These are phyloP conservation scores for Aegilops bicornis DNA, from an alignment of 176 grass and related monocot species.

Conservation along the genomic window DNA sequence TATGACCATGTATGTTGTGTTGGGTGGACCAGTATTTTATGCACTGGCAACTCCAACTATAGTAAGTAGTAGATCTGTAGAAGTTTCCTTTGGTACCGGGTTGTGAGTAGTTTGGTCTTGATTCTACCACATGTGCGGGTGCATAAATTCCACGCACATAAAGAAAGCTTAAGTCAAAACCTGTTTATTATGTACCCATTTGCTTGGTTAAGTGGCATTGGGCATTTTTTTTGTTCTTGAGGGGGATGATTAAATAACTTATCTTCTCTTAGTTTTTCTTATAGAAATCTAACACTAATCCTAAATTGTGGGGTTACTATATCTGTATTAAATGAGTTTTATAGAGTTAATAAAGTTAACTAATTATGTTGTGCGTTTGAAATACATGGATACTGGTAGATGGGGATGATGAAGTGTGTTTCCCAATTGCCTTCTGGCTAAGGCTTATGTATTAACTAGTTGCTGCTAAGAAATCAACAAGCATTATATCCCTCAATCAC, in stretches of 20 bases:
- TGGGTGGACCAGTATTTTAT: neutral
- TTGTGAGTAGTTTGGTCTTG: conserved; percentile 6
- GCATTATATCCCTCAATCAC: neutral
- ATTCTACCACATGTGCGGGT: conserved; percentile 27
- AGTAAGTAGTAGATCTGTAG: neutral
- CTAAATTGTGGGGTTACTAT: no score
- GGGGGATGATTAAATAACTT: no score
- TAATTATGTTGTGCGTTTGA: no score
- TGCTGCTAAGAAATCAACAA: neutral
- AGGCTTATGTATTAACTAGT: neutral
- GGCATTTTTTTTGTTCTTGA: no score
- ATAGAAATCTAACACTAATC: no score
- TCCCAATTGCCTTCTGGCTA: neutral
- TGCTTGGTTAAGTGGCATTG: neutral
- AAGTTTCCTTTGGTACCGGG: neutral
- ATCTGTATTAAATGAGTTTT: no score
- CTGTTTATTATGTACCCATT: neutral
- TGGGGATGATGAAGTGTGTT: neutral
- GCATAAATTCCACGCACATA: neutral
- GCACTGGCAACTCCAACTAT: neutral
- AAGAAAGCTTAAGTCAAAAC: neutral
- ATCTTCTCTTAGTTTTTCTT: no score
- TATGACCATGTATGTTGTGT: neutral
- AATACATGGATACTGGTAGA: no score
- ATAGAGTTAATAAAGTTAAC: no score